A percentile compares a stretch with the other conserved stretches of the same genome.
Evolutionary conservation across 148 eudicot species (phyloP).

Genomic region (Silene latifolia): DNA sequence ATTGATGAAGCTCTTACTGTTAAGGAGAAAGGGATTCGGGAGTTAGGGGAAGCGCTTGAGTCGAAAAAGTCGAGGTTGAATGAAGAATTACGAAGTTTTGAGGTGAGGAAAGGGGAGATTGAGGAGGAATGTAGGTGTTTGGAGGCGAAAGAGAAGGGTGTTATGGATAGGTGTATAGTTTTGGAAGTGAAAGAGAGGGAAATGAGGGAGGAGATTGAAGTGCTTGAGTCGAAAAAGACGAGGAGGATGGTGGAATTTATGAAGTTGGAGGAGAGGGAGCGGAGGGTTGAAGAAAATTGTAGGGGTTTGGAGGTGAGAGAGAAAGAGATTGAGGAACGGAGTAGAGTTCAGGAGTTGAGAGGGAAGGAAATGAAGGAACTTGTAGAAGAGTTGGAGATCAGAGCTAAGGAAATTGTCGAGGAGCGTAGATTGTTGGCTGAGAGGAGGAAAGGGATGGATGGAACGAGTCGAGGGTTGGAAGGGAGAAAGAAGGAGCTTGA

Average conservation of each 20-base stretch:
- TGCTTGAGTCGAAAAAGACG: neutral
- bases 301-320: conserved; percentile 9
- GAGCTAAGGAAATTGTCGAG: neutral
- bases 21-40: neutral
- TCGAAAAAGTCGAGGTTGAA: neutral
- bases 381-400: neutral
- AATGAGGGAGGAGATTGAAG: neutral
- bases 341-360: neutral
- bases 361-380: neutral
- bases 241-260: neutral
- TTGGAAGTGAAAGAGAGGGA: conserved; percentile 6
- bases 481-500: neutral
- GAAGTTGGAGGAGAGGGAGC: neutral
- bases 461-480: no score
- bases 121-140: neutral
- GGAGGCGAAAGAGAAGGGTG: conserved; percentile 10
- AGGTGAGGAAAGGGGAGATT: neutral
- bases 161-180: neutral
- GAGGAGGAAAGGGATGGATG: conserved; percentile 5
- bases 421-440: neutral
- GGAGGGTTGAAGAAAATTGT: neutral
- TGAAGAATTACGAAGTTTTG: neutral
- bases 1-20: conserved; percentile 5
- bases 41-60: neutral
- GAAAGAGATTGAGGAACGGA: neutral